Evolutionary conservation across 1,139 yeast genomes (phyloP), one percentile per base, ranked within the genome.

Genomic region (Zygoascus meyerae): DNA sequence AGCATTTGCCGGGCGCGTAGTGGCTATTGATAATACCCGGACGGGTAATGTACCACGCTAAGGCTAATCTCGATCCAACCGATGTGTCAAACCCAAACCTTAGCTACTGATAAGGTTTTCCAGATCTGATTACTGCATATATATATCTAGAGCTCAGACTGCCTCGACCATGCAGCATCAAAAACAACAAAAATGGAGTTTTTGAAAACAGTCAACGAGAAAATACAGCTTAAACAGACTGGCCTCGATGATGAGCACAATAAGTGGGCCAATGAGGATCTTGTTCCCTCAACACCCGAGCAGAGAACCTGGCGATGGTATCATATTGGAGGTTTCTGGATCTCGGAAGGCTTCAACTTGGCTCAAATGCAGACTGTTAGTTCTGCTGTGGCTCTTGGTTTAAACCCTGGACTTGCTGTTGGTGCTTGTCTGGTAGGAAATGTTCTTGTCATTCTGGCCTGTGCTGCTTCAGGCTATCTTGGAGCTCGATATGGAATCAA

Each of bases 401-500:
- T 59, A 28, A 54, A 55, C 34, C 54, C 58, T 48, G 53, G 56
- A 38, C 55, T 52, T 30, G 54, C 59, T 6, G 44, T 57, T 39
- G 52, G 45, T 43, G 50, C 57, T 31, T 52, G 59, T 28, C 46
- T 55, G 32, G 52, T 81, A 31, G 87, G 87, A 5, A 79, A 81
- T 62, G 59, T 71, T 28, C 62, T 81, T 45, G 78, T 79, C 50
- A 84, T 81, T 60, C 58, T 73, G 1, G 82, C 83, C 59, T 81
- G 84, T 30, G 74, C 77, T 17, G 62, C 78, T 12, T 74, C 83
- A 29, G 81, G 90, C 12, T 70, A 87, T 59, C 73, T 82, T 41
- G 95, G 94, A 60, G 71, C 86, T 2, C 72, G 73, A 53, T 83
- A 85, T 59, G 92, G 84, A 58, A 72, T 84, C 50, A 78, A 87